phyloP scores from a whole-genome alignment of 2,329 filamentous ascomycete species.

The Aspergillus tamarii region DNA sequence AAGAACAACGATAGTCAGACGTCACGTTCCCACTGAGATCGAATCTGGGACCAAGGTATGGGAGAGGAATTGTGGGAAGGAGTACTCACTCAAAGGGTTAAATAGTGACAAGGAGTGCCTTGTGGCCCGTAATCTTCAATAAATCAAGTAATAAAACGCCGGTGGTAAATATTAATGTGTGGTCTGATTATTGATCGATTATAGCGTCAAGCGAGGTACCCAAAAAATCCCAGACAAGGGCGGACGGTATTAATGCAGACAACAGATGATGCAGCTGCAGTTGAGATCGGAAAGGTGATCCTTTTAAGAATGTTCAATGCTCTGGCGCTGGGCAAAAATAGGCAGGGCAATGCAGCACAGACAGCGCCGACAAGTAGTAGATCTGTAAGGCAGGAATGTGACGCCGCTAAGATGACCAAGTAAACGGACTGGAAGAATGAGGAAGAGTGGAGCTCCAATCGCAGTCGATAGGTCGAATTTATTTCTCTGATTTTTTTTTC shows the following conservation, averaged over 20 bases:
- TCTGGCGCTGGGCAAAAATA: conserved; percentile 19
- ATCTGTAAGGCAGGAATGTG: conserved; percentile 34
- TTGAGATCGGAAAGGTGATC: conserved; percentile 40
- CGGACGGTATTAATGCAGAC: conserved; percentile 28
- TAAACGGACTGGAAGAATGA: conserved; percentile 24
- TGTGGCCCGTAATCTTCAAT: conserved; percentile 12
- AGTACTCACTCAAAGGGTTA: conserved; percentile 22
- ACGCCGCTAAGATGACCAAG: conserved; percentile 23
- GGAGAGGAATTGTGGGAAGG: conserved; percentile 6
- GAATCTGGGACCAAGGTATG: conserved; percentile 11
- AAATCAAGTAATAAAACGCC: conserved; percentile 13
- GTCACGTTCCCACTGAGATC: neutral
- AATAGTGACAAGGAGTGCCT: conserved; percentile 12
- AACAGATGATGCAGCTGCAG: conserved; percentile 35
- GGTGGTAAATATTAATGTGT: conserved; percentile 20
- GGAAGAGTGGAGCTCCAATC: conserved; percentile 20
- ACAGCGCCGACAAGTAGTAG: conserved; percentile 18
- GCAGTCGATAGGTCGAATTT: conserved; percentile 24
- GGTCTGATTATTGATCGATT: conserved; percentile 21
- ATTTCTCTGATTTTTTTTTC: conserved; percentile 14
- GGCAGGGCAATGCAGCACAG: conserved; percentile 23
- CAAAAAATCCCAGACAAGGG: conserved; percentile 29
- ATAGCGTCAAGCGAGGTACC: conserved; percentile 23
- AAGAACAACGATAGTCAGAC: conserved; percentile 35
- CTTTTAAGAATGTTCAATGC: conserved; percentile 38